A percentile compares a stretch with the other conserved stretches of the same genome.
Conservation (phyloP, 108 stramenopile genomes). For the Cyclotella atomus region DNA sequence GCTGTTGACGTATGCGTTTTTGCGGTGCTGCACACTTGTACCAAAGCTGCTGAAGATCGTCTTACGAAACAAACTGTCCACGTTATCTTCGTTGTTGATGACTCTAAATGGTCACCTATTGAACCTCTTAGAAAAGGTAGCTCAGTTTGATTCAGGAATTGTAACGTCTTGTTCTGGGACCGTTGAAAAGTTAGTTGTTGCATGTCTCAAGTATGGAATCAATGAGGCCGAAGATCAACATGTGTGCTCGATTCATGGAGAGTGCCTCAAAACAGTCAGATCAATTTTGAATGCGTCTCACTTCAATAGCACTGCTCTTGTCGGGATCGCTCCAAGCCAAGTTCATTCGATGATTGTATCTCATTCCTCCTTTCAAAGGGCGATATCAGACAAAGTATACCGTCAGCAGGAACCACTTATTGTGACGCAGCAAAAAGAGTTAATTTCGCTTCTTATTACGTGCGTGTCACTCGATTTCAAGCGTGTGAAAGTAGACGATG, state of each 20-base stretch:
- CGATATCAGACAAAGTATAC: constrained; percentile 5
- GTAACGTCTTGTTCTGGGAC: constrained; percentile 4
- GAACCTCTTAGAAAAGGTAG: constrained; percentile 2
- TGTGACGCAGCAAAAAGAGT: constrained; percentile 33
- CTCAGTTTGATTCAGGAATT: constrained; percentile 22
- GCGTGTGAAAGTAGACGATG: constrained; percentile 33
- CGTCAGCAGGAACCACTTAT: neutral
- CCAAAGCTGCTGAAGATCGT: constrained; percentile 34
- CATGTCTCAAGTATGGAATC: constrained; percentile 55
- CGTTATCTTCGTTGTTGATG: constrained; percentile 1
- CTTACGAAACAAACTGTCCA: constrained; percentile 7
- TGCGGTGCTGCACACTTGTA: constrained; percentile 37
- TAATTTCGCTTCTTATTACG: constrained; percentile 52
- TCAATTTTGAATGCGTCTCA: constrained; percentile 19
- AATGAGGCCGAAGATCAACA: constrained; percentile 14
- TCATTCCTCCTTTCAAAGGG: constrained; percentile 44
- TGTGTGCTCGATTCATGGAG: constrained; percentile 24
- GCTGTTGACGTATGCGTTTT: constrained; percentile 25
- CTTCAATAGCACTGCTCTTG: neutral
- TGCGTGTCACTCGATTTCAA: constrained; percentile 46
- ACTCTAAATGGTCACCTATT: constrained; percentile 9
- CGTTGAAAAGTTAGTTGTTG: constrained; percentile 26
- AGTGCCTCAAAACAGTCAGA: constrained; percentile 41
- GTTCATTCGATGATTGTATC: constrained; percentile 50
- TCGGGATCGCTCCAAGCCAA: constrained; percentile 29